Percentiles rank a stretch among this genome's conserved stretches.
Conservation (phyloP, 148 eudicot genomes). For the Pharnaceum exiguum region DNA sequence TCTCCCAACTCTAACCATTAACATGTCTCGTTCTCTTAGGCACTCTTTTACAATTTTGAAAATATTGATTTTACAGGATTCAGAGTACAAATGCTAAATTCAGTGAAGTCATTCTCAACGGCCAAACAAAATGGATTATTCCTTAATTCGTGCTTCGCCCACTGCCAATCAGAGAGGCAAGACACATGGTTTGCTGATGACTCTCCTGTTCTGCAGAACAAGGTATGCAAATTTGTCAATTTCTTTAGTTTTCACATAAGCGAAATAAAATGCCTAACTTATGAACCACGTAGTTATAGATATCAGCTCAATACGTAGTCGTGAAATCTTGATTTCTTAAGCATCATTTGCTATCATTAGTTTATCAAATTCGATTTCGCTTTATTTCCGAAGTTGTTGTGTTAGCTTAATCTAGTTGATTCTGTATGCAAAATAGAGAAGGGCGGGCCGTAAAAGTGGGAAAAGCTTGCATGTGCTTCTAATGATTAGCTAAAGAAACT, state of each 20-base stretch:
- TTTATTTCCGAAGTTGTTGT: background rate
- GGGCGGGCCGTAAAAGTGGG: slow-evolving; percentile 10
- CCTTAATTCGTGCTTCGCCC: slow-evolving; percentile 92
- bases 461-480: slow-evolving; percentile 28
- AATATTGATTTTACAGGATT: slow-evolving; percentile 44
- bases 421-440: slow-evolving; percentile 1
- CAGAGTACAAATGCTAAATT: slow-evolving; percentile 67
- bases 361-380: background rate
- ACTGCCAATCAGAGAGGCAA: slow-evolving; percentile 97
- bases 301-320: background rate
- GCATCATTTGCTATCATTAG: background rate
- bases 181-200: slow-evolving; percentile 96
- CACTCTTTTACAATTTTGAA: background rate
- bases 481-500: slow-evolving; percentile 15
- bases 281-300: background rate
- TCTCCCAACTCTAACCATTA: background rate
- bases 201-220: slow-evolving; percentile 64
- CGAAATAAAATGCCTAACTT: background rate
- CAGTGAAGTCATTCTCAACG: slow-evolving; percentile 48
- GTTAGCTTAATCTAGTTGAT: background rate
- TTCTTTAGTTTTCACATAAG: background rate
- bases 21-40: background rate
- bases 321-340: background rate
- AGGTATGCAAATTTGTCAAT: slow-evolving; percentile 39
- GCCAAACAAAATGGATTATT: slow-evolving; percentile 67